Evolutionary conservation across 1,284 basidiomycete genomes (phyloP), one percentile per base, ranked within the genome.

Genomic region (Fistulinella cinereoalba): DNA sequence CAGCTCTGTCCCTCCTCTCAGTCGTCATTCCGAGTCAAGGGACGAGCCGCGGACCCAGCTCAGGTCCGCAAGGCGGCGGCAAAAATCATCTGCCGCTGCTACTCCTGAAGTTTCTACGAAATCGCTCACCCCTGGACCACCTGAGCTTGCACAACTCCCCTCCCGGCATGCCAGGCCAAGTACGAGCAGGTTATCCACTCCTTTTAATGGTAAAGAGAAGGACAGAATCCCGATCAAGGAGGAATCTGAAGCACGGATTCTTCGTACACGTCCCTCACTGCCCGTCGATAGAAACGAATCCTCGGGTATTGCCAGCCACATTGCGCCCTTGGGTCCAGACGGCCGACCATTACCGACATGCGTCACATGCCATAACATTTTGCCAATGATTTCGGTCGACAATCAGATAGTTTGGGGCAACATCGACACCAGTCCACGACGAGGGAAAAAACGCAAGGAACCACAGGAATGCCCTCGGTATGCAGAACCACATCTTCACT

Each of bases 381-480:
- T 88, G 50, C 85, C 85, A 5, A 75, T 88, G 47, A 88, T 88
- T 53, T 77, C 81, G 43, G 80, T 88, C 21, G 83, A 87, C 63
- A 76, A 75, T 22, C 71, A 81, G 60, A 75, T 88, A 24, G 81
- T 88, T 19, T 88, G 84, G 84, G 85, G 85, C 32, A 72, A 71
- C 34, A 42, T 74, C 31, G 74, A 81, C 53, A 72, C 66, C 47
- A 67, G 73, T 36, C 67, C 62, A 6, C 66, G 63, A 50, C 42
- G 72, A 70, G 49, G 73, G 45, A 76, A 70, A 53, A 82, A 79
- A 69, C 79, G 72, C 60, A 78, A 82, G 62, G 69, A 74, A 37
- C 77, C 79, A 51, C 77, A 79, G 50, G 81, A 88, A 37, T 88
- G 87, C 63, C 85, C 85, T 41, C 74, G 85, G 86, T 88, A 63